Conservation (phyloP, 164 flowering plant genomes). For the Buxus sempervirens region DNA sequence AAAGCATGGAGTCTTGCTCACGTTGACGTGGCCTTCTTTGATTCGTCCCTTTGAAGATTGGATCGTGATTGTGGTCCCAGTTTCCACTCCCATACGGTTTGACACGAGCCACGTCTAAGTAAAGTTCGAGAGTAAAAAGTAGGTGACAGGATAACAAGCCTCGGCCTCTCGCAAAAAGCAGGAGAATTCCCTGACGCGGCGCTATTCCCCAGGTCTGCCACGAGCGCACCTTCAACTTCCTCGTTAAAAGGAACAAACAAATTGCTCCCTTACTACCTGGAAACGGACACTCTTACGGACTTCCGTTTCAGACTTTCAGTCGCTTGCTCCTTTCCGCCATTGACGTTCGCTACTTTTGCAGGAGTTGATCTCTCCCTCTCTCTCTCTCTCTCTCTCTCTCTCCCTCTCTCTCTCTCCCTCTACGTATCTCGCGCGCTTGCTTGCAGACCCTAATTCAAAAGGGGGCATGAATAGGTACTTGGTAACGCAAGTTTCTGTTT, state of each 20-base stretch:
- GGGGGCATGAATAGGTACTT: conserved; percentile 5
- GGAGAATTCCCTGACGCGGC: conserved; percentile 25
- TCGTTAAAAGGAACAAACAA: conserved; percentile 30
- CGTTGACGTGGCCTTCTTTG: too few species aligned
- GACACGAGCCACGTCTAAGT: too few species aligned
- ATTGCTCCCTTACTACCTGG: conserved; percentile 16
- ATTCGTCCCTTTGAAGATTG: too few species aligned
- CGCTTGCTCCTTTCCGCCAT: too few species aligned
- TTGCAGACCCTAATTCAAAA: conserved; percentile 7
- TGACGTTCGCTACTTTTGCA: background rate
- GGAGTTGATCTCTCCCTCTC: too few species aligned
- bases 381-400: conserved; percentile 4
- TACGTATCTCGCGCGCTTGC: conserved; percentile 5
- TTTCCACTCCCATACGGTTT: too few species aligned
- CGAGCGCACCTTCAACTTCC: conserved; percentile 9
- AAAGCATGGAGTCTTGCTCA: too few species aligned
- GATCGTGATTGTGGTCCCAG: too few species aligned
- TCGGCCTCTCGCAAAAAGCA: background rate
- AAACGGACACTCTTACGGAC: conserved; percentile 8
- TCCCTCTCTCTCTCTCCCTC: conserved; percentile 3
- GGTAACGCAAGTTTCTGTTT: conserved; percentile 7
- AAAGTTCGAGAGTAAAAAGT: too few species aligned
- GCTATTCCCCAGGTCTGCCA: conserved; percentile 14
- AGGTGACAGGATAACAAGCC: too few species aligned
- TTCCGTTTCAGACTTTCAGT: too few species aligned